Evolutionary conservation across 805 yeast genomes (phyloP).

Genomic region (Wickerhamomyces pijperi): DNA sequence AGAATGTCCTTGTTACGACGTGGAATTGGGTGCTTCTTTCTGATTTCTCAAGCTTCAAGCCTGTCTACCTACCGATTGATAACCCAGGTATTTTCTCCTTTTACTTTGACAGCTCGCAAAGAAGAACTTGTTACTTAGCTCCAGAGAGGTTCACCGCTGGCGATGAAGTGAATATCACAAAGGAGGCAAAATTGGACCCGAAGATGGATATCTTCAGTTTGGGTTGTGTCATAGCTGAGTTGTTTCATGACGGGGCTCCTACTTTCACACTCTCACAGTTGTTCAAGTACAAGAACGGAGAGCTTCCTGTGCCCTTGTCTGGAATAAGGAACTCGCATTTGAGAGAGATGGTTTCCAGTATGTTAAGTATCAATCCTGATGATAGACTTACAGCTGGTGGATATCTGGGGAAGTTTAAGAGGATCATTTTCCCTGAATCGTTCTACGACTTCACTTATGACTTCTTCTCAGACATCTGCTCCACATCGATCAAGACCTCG

Average conservation of each 20-base stretch:
- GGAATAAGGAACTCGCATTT: slow-evolving; percentile 41
- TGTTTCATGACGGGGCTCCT: slow-evolving; percentile 79
- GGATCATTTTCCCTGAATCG: slow-evolving; percentile 47
- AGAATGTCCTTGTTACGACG: slow-evolving; percentile 75
- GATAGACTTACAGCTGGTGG: slow-evolving; percentile 45
- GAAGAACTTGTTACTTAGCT: slow-evolving; percentile 84
- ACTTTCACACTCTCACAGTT: slow-evolving; percentile 79
- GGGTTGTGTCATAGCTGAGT: slow-evolving; percentile 86
- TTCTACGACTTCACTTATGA: slow-evolving; percentile 63
- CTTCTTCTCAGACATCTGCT: slow-evolving; percentile 39
- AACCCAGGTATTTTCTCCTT: slow-evolving; percentile 89
- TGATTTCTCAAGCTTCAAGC: slow-evolving; percentile 83
- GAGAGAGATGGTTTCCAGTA: slow-evolving; percentile 42
- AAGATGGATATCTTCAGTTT: slow-evolving; percentile 76
- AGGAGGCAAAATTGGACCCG: slow-evolving; percentile 26
- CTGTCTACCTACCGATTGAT: slow-evolving; percentile 77
- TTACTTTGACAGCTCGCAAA: slow-evolving; percentile 81
- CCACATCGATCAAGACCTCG: slow-evolving; percentile 7
- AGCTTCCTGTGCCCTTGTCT: slow-evolving; percentile 51
- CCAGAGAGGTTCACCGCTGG: slow-evolving; percentile 69
- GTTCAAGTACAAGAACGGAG: slow-evolving; percentile 68
- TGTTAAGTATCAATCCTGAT: slow-evolving; percentile 55
- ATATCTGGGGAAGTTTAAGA: slow-evolving; percentile 39
- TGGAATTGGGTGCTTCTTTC: slow-evolving; percentile 80
- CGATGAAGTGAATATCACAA: slow-evolving; percentile 9